Conservation (phyloP, 306 rosid species). For the Senna siamea region DNA sequence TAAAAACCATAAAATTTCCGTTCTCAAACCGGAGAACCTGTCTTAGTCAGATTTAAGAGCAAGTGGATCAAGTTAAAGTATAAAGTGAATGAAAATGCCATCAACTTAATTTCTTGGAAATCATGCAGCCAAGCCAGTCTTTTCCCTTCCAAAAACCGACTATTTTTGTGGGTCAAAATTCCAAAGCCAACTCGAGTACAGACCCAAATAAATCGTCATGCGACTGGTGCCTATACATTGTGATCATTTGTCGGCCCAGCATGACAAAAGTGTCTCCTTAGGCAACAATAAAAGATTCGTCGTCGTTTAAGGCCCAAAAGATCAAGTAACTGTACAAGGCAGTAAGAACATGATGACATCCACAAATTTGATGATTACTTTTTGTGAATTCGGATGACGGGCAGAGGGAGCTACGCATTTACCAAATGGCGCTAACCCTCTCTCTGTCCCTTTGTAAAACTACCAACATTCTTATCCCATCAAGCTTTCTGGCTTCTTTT, state of each 20-base stretch:
- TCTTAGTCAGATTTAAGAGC: not conserved
- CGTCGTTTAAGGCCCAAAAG: too few species aligned
- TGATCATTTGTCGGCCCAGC: too few species aligned
- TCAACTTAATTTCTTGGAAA: not conserved
- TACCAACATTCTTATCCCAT: constrained; percentile 36
- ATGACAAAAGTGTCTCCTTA: too few species aligned
- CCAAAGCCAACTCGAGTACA: not conserved
- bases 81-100: not conserved
- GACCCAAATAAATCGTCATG: too few species aligned
- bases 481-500: constrained; percentile 41
- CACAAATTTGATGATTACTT: not conserved
- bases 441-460: constrained; percentile 43
- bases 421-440: constrained; percentile 34
- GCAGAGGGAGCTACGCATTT: not conserved
- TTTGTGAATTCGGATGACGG: not conserved
- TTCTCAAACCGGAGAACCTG: not conserved
- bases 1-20: too few species aligned
- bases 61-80: not conserved
- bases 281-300: too few species aligned
- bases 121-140: not conserved
- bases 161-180: too few species aligned
- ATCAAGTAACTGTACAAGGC: too few species aligned
- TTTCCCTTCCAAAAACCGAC: too few species aligned
- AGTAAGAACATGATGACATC: too few species aligned
- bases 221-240: too few species aligned